Base-by-base conservation (phyloP, 352 stramenopile genomes). In the Phytophthora cryptogea region DNA sequence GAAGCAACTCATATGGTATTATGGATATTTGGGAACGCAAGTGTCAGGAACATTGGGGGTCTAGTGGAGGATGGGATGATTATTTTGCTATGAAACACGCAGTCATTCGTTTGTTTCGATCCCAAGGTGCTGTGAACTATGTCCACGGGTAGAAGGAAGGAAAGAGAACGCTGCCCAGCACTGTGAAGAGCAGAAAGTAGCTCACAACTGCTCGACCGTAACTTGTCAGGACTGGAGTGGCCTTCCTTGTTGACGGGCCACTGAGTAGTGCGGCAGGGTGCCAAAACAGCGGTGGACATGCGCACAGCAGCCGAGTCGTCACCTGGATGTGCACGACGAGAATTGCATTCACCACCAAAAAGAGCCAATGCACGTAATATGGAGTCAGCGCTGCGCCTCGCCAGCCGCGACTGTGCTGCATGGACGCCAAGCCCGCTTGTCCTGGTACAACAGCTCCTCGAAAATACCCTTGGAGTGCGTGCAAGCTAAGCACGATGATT, bases 251-350 rank as follows among this genome's bases (percentile, higher is more conserved):
- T 11, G 48, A 26, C n/a, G 32, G 27, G 13, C 37, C 16, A 49
- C 26, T 66, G 23, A 67, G 36, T 28, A 83, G 27, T 17, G 70
- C 58, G 2, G 78, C 81, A 14, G 85, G 80, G 8, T 79, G 70
- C 88, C 88, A 96, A 59, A 92, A 95, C 8, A 95, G 56, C 35
- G 86, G 71, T 51, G 88, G 88, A 36, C 82, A 94, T 5, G 86
- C 81, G 4, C 71, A 73, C 41, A 96, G 45, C 20, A 96, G 70
- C 20, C 88, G 76, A n/a, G 88, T 96, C 2, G 81, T 84, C 20
- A 95, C 86, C 69, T 95, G 88, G 36, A 96, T 94, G 54, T 96
- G 88, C 17, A 92, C 80, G 5, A 94, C 71, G 3, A 92, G 64
- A 33, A 94, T 53, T 13, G 80, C 85, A 45, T 93, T 92, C n/a